Base-by-base conservation (phyloP, 2,329 filamentous ascomycete genomes). In the Raffaelea albimanens region DNA sequence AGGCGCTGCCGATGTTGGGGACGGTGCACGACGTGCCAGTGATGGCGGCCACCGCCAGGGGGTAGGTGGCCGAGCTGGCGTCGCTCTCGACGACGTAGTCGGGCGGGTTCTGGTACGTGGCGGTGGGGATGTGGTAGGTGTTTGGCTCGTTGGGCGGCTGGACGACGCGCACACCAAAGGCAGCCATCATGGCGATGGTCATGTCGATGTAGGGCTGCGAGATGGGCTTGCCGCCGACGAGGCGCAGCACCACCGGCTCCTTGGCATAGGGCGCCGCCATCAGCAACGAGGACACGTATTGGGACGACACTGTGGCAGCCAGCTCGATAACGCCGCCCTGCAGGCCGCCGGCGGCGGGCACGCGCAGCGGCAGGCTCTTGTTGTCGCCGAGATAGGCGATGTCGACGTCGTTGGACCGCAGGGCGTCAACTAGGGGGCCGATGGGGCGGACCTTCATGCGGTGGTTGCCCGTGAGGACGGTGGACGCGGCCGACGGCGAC, bases 221-320 rank as follows among this genome's bases (percentile, higher is more conserved):
- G 55, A 98, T 95, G 40, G 93, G 91, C 64, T 95, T 97, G 47
- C 90, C 93, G n/a, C 93, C 93, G 13, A 97, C 84, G 36, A 98
- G 75, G 38, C 83, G 84, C 55, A 98, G 70, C 0, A 88, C 96
- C 34, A 98, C 90, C 0, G 91, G 87, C 53, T 89, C 82, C 67
- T 95, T 96, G 41, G 93, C 93, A 60, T 97, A 98, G 0, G 93
- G 93, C 0, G 93, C 93, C 50, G 89, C 94, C 87, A 98, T 94
- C 45, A 98, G 73, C 53, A 98, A 82, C 2, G 91, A 96, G 0
- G 93, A 97, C 34, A 98, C 93, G 61, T 97, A 98, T 67, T 98
- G 93, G n/a, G 93, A 97, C 9, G 93, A 98, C 16, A 97, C 85
- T 39, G 93, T 97, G 1, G 93, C 93, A 11, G 90, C 88, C 48